Percentiles rank a stretch among this genome's conserved stretches.
These are phyloP conservation scores for Isatis lusitanica DNA, from an alignment of 441 rosid species.

Conservation along the genomic window DNA sequence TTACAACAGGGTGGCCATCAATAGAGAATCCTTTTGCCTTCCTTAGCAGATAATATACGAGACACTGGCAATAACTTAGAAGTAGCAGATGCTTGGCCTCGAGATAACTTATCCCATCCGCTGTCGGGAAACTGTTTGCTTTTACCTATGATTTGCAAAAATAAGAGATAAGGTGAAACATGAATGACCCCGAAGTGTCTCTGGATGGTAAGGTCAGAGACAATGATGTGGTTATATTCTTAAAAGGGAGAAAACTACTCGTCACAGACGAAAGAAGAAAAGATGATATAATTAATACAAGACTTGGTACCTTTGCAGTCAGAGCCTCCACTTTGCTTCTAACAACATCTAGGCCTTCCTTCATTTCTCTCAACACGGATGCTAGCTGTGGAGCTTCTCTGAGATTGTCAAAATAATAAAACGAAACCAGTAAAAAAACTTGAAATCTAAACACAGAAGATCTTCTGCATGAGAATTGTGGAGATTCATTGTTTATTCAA, in stretches of 20 bases:
- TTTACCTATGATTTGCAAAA: slow-evolving; percentile 53
- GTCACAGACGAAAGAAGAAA: not conserved
- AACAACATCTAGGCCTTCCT: slow-evolving; percentile 67
- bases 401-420: slow-evolving; percentile 7
- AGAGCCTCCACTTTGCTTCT: slow-evolving; percentile 71
- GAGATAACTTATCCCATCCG: slow-evolving; percentile 78
- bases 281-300: not conserved
- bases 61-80: slow-evolving; percentile 75
- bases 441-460: not conserved
- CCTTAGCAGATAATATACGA: slow-evolving; percentile 73
- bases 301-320: slow-evolving; percentile 60
- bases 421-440: not conserved
- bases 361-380: slow-evolving; percentile 68
- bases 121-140: slow-evolving; percentile 55
- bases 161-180: not conserved
- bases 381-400: slow-evolving; percentile 74
- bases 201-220: not conserved
- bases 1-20: slow-evolving; percentile 74
- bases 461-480: not conserved
- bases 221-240: not conserved
- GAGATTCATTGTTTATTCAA: not conserved
- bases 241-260: not conserved
- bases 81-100: slow-evolving; percentile 86
- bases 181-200: not conserved
- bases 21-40: slow-evolving; percentile 82